Evolutionary conservation across 2,329 filamentous ascomycete genomes (phyloP).

Genomic region (Verticillium nonalfalfae): DNA sequence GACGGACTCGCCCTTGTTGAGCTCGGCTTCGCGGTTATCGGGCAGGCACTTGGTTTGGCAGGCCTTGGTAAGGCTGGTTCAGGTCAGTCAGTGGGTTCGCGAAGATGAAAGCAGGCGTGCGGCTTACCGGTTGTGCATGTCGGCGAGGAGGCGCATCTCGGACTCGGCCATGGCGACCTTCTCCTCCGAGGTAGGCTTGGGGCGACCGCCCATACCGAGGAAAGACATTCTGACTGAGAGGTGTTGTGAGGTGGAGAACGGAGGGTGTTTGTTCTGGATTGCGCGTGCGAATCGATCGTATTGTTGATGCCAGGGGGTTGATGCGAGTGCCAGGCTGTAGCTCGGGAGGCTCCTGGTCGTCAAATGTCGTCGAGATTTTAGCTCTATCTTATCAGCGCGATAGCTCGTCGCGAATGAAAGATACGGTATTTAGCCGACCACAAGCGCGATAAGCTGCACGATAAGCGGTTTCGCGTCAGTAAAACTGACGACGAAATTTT

Average conservation of each 20-base stretch:
- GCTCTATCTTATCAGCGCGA: slow-evolving; percentile 1
- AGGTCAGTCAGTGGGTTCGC: neutral
- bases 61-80: slow-evolving; percentile 68
- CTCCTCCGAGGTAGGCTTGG: slow-evolving; percentile 88
- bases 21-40: slow-evolving; percentile 90
- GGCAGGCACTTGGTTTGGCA: slow-evolving; percentile 95
- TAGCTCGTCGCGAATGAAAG: neutral
- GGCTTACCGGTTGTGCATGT: slow-evolving; percentile 92
- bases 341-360: slow-evolving; percentile 5
- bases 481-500: slow-evolving; percentile 1
- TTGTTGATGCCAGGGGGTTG: slow-evolving; percentile 2
- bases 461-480: neutral
- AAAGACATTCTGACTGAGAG: slow-evolving; percentile 31
- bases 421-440: neutral
- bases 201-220: slow-evolving; percentile 43
- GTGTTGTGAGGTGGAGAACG: neutral
- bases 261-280: neutral
- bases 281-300: slow-evolving; percentile 1
- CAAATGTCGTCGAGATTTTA: slow-evolving; percentile 10
- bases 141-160: slow-evolving; percentile 94
- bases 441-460: neutral
- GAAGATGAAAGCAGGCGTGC: neutral
- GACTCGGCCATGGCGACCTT: slow-evolving; percentile 96
- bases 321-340: neutral
- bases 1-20: slow-evolving; percentile 98